Base-by-base conservation (phyloP, 73 alveolate species). In the Urostyla sp. region DNA sequence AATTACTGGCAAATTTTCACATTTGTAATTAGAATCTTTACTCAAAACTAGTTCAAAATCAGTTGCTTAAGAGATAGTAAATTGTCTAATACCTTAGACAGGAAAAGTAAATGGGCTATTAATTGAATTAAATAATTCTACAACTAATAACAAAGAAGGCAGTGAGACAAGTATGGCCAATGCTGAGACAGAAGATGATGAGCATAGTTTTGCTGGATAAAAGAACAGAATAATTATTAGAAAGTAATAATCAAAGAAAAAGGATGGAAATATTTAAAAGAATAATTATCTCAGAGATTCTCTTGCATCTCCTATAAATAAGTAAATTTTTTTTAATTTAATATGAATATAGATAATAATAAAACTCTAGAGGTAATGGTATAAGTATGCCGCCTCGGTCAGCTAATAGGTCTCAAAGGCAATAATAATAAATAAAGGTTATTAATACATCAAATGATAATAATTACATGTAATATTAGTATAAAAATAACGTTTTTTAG, bases 171-270 rank as follows among this genome's bases (percentile, higher is more conserved):
- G 79, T 32, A 63, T 63, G 79, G 79, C 79, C 18, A 63, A 63
- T 40, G 79, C 79, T 27, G 79, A 63, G 26, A 63, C 79, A 13
- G 79, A 63, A 32, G 79, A 63, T 63, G 79, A 63, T 43, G 79
- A 63, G 3, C 35, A 43, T 26, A 63, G 79, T 23, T 63, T 38
- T 16, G 13, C 44, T 13, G 13, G 44, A 15, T 23, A 63, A 18
- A 5, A 63, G 26, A 43, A 36, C n/a, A 63, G 45, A 43, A 3
- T 38, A 38, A 4, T 37, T 63, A 57, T 6, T 43, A 63, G 30
- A 63, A 63, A 32, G 24, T 63, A n/a, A 63, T 63, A 3, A 8
- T 63, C 28, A 38, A 23, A 43, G 79, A 60, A 8, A 13, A 8
- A 38, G 43, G 40, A 13, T 36, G 27, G 13, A 60, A 63, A 6